Evolutionary conservation across 495 filamentous ascomycete genomes (phyloP).

Genomic region (Geopyxis carbonaria): DNA sequence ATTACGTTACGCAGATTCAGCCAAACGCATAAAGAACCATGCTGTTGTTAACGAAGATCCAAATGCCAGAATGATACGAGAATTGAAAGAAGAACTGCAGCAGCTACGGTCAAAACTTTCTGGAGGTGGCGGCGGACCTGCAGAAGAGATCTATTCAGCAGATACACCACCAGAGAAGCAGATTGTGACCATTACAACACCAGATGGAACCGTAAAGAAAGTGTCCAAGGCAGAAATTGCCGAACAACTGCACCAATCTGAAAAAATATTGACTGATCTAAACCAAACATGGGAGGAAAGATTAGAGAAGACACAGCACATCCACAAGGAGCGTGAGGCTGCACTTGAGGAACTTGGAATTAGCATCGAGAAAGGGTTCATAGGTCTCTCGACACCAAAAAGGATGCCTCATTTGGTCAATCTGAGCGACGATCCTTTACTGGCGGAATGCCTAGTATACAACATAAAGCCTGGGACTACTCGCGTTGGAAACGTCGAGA

Average conservation of each 20-base stretch:
- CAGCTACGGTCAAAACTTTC: slow-evolving; percentile 74
- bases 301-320: slow-evolving; percentile 79
- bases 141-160: slow-evolving; percentile 71
- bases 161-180: slow-evolving; percentile 88
- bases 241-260: slow-evolving; percentile 61
- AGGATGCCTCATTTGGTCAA: slow-evolving; percentile 99
- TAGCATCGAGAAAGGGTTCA: slow-evolving; percentile 95
- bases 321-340: slow-evolving; percentile 92
- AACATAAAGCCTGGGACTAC: slow-evolving; percentile 93
- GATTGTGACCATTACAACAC: slow-evolving; percentile 79
- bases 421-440: slow-evolving; percentile 70
- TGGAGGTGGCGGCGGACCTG: slow-evolving; percentile 39
- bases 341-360: slow-evolving; percentile 94
- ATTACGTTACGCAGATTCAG: slow-evolving; percentile 88
- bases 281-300: slow-evolving; percentile 99
- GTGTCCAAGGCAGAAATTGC: slow-evolving; percentile 98
- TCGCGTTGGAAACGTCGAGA: slow-evolving; percentile 79
- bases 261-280: slow-evolving; percentile 89
- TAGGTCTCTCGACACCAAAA: slow-evolving; percentile 89
- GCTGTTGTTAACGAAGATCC: slow-evolving; percentile 98
- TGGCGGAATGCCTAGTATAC: slow-evolving; percentile 95
- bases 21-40: slow-evolving; percentile 99
- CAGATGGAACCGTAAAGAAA: slow-evolving; percentile 77
- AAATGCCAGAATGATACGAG: slow-evolving; percentile 95
- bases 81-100: slow-evolving; percentile 87